These are phyloP conservation scores for Cyclotella atomus DNA, from an alignment of 108 stramenopile genomes.

Conservation along the genomic window DNA sequence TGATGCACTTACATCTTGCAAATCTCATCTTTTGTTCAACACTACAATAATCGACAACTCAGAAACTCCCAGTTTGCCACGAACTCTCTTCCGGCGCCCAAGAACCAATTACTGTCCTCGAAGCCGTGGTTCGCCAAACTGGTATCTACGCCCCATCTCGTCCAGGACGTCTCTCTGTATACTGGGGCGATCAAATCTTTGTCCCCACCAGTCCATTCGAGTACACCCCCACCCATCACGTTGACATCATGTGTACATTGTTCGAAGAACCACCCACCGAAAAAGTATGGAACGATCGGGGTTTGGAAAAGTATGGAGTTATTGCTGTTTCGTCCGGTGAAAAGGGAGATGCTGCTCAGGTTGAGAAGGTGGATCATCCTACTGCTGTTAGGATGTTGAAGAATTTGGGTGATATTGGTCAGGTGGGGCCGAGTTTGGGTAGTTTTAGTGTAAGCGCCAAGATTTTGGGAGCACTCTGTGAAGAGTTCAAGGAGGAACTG, in stretches of 20 bases:
- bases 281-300: slow-evolving; percentile 91
- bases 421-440: slow-evolving; percentile 94
- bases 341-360: slow-evolving; percentile 93
- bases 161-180: slow-evolving; percentile 93
- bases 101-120: slow-evolving; percentile 93
- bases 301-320: slow-evolving; percentile 97
- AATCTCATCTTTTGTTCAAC: no score
- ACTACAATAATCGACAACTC: no score
- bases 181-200: slow-evolving; percentile 99
- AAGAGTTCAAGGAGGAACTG: slow-evolving; percentile 88
- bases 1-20: no score
- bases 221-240: slow-evolving; percentile 90
- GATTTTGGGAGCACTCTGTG: slow-evolving; percentile 83
- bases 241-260: slow-evolving; percentile 97
- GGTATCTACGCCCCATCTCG: slow-evolving; percentile 95
- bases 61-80: slow-evolving; percentile 89
- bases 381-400: slow-evolving; percentile 93
- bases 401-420: slow-evolving; percentile 84
- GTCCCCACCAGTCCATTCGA: slow-evolving; percentile 83
- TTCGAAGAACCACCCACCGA: slow-evolving; percentile 87
- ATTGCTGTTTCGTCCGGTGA: slow-evolving; percentile 87
- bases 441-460: slow-evolving; percentile 91
- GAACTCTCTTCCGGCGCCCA: slow-evolving; percentile 54
- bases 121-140: slow-evolving; percentile 97
- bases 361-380: slow-evolving; percentile 98